Evolutionary conservation across 2,329 filamentous ascomycete genomes (phyloP).

Genomic region (Plectosphaerella plurivora): DNA sequence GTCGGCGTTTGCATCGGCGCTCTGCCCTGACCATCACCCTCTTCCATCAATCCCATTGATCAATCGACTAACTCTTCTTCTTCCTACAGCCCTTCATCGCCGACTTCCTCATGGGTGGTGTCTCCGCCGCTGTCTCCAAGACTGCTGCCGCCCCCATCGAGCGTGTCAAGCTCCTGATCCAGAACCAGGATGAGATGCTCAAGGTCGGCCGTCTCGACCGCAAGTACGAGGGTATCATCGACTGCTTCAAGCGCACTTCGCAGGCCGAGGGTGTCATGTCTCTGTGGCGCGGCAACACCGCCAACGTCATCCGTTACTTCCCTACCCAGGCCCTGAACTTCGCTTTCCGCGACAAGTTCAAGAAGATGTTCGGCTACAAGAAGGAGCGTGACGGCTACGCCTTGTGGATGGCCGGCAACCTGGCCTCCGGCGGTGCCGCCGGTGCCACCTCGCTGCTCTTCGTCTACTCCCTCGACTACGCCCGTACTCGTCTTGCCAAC

Average conservation of each 20-base stretch:
- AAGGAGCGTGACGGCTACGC: conserved; percentile 98
- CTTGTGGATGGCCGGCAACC: conserved; percentile 99
- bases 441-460: conserved; percentile 99
- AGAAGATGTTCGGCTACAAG: conserved; percentile 99
- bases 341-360: conserved; percentile 99
- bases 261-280: conserved; percentile 90
- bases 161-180: conserved; percentile 99
- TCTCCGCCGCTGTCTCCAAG: conserved; percentile 99
- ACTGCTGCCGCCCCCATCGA: conserved; percentile 99
- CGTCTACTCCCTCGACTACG: conserved; percentile 99
- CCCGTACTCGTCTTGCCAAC: conserved; percentile 99
- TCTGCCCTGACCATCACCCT: background rate
- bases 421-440: conserved; percentile 99
- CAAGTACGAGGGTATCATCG: conserved; percentile 88
- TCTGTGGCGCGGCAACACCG: conserved; percentile 99
- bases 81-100: conserved; percentile 77
- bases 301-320: conserved; percentile 99
- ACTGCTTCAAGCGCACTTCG: conserved; percentile 93
- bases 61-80: conserved; percentile 26
- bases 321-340: conserved; percentile 99
- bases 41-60: background rate
- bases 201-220: conserved; percentile 97
- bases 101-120: conserved; percentile 99
- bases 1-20: background rate
- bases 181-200: conserved; percentile 99